Evolutionary conservation across 2,329 filamentous ascomycete species (phyloP).

Genomic region (Neurospora sp.): DNA sequence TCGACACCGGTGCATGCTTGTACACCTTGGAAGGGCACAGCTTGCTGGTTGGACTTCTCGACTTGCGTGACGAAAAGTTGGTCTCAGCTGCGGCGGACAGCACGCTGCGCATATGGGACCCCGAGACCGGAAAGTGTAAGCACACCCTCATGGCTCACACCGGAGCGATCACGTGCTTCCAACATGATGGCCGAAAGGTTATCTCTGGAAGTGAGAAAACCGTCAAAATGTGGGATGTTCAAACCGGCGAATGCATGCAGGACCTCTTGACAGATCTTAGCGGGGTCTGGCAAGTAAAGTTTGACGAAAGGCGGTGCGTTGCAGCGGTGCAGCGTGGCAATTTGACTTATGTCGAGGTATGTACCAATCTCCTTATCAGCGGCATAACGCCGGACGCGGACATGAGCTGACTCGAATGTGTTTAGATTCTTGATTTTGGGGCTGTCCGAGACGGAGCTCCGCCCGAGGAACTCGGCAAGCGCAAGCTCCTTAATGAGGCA

Average conservation of each 20-base stretch:
- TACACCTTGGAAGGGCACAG: conserved; percentile 89
- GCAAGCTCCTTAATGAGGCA: conserved; percentile 56
- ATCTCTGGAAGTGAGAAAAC: conserved; percentile 94
- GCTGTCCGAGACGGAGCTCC: conserved; percentile 81
- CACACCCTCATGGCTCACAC: conserved; percentile 88
- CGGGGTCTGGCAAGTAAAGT: conserved; percentile 99
- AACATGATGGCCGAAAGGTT: conserved; percentile 93
- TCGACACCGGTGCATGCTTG: conserved; percentile 74
- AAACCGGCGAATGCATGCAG: conserved; percentile 82
- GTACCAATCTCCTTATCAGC: conserved; percentile 19
- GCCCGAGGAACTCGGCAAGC: conserved; percentile 64
- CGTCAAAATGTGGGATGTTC: conserved; percentile 97
- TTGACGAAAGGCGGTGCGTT: conserved; percentile 89
- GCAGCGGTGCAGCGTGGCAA: conserved; percentile 90
- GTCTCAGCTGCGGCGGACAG: conserved; percentile 94
- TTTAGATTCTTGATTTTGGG: conserved; percentile 91
- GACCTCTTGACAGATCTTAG: conserved; percentile 87
- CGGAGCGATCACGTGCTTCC: conserved; percentile 96
- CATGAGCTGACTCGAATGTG: conserved; percentile 22
- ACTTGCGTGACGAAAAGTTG: conserved; percentile 78
- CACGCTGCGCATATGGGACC: conserved; percentile 93
- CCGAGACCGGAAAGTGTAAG: conserved; percentile 82
- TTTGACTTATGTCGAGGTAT: conserved; percentile 91
- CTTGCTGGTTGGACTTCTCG: conserved; percentile 82
- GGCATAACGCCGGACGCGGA: background rate